Percentiles rank a stretch among this genome's conserved stretches.
phyloP scores from a whole-genome alignment of 768 basidiomycete genomes.

The Phaeolepiota aurea region DNA sequence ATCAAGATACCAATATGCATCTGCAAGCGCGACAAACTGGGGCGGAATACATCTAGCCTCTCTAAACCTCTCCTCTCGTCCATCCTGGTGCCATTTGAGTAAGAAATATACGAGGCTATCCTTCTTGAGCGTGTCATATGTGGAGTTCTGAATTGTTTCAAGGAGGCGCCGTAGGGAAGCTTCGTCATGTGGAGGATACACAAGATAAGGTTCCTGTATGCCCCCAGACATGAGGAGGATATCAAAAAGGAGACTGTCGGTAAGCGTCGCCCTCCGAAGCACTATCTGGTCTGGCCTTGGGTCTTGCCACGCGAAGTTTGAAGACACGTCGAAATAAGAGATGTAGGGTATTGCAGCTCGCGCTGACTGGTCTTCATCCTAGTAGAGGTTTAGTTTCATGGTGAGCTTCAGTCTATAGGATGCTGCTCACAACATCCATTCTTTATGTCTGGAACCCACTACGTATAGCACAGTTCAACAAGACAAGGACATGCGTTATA shows the following conservation, averaged over 20 bases:
- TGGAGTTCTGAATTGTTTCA: slow-evolving; percentile 47
- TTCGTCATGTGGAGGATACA: slow-evolving; percentile 63
- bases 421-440: no score
- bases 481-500: no score
- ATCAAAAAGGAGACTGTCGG: slow-evolving; percentile 66
- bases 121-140: slow-evolving; percentile 71
- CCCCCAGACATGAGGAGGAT: slow-evolving; percentile 61
- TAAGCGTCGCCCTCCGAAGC: slow-evolving; percentile 49
- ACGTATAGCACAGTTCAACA: no score
- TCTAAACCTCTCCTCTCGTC: slow-evolving; percentile 43
- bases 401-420: no score
- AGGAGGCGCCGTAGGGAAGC: slow-evolving; percentile 48
- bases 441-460: no score
- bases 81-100: slow-evolving; percentile 71
- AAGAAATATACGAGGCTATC: slow-evolving; percentile 77
- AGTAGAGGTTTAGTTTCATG: no score
- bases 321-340: slow-evolving; percentile 44
- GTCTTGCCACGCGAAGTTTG: slow-evolving; percentile 52
- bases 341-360: slow-evolving; percentile 14
- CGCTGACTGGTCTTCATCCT: not conserved
- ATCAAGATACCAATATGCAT: slow-evolving; percentile 83
- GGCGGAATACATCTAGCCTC: slow-evolving; percentile 57
- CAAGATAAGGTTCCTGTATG: slow-evolving; percentile 44
- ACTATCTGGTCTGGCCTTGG: slow-evolving; percentile 50
- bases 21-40: slow-evolving; percentile 67